phyloP scores from a whole-genome alignment of 2,329 filamentous ascomycete genomes.

The Alternaria alternata region DNA sequence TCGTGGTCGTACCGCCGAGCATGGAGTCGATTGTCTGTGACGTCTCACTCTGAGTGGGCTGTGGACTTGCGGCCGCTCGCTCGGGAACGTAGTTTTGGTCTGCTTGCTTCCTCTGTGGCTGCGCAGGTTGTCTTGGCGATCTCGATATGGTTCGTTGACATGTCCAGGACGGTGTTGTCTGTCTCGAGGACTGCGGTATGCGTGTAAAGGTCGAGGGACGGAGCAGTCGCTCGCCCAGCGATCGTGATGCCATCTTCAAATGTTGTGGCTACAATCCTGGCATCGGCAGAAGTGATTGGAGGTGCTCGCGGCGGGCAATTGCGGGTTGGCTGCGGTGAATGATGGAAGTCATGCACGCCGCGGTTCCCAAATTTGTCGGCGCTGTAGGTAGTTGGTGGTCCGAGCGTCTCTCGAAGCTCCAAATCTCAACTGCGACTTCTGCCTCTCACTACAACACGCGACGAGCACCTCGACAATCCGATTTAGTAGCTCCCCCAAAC shows the following conservation, averaged over 20 bases:
- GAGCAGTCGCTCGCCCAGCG: constrained; percentile 43
- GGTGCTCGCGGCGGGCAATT: constrained; percentile 7
- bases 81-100: constrained; percentile 4
- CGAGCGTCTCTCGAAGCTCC: constrained; percentile 21
- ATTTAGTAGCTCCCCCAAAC: background rate
- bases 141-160: constrained; percentile 22
- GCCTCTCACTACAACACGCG: constrained; percentile 16
- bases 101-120: constrained; percentile 19
- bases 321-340: constrained; percentile 10
- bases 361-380: constrained; percentile 37
- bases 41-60: constrained; percentile 15
- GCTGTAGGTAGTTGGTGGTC: constrained; percentile 16
- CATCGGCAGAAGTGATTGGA: background rate
- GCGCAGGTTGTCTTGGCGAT: constrained; percentile 15
- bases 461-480: background rate
- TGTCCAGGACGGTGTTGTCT: constrained; percentile 25
- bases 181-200: constrained; percentile 23
- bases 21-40: constrained; percentile 36
- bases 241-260: constrained; percentile 40
- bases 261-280: background rate
- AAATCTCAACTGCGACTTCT: constrained; percentile 22
- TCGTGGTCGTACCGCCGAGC: constrained; percentile 23
- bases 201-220: constrained; percentile 38
- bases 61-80: constrained; percentile 2
- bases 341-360: constrained; percentile 16